Evolutionary conservation across 805 yeast genomes (phyloP).

Genomic region (Wickerhamiella cacticola): DNA sequence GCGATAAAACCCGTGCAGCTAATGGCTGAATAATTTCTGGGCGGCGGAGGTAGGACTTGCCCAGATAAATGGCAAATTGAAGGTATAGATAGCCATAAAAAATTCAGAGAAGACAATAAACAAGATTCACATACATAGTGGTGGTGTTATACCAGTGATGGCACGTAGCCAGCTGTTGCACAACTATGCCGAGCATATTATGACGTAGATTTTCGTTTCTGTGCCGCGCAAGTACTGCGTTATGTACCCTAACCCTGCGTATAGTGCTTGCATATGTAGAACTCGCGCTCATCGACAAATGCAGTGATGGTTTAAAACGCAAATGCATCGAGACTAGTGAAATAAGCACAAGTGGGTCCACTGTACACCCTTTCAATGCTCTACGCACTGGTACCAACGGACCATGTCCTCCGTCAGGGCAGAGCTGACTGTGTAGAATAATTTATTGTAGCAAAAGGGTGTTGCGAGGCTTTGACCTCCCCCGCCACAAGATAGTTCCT

Average conservation of each 20-base stretch:
- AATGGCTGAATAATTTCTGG: background rate
- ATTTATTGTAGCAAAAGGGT: background rate
- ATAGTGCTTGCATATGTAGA: conserved; percentile 2
- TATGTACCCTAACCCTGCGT: background rate
- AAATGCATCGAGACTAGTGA: conserved; percentile 3
- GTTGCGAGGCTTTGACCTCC: background rate
- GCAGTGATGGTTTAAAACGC: conserved; percentile 5
- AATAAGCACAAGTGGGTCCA: conserved; percentile 3
- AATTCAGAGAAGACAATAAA: too few species aligned
- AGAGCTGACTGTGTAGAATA: background rate
- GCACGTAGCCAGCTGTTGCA: too few species aligned
- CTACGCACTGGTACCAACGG: background rate
- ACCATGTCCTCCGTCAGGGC: too few species aligned
- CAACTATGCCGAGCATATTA: background rate
- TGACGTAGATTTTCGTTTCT: background rate
- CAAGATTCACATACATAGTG: too few species aligned
- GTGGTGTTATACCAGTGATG: too few species aligned
- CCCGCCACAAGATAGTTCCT: background rate
- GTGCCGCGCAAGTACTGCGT: background rate
- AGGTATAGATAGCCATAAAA: too few species aligned
- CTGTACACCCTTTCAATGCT: background rate
- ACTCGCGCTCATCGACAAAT: conserved; percentile 4
- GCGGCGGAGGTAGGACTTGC: too few species aligned
- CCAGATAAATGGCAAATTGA: too few species aligned
- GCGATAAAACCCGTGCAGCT: background rate